These are phyloP conservation scores for Akanthomyces uredinophilus DNA, from an alignment of 2,329 filamentous ascomycete genomes.

Conservation along the genomic window DNA sequence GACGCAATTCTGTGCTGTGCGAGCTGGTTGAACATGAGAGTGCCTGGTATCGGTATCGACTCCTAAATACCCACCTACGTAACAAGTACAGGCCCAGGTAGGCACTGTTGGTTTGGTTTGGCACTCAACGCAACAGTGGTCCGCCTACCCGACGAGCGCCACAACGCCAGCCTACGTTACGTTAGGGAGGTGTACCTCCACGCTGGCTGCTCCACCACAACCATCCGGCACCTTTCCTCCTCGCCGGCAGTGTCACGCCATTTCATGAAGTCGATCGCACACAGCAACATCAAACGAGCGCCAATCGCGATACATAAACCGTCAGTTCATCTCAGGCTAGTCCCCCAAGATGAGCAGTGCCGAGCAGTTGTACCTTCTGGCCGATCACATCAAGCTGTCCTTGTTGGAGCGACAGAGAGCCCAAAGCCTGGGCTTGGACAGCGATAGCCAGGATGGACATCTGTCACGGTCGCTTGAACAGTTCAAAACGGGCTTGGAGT, in stretches of 20 bases:
- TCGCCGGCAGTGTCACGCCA: not conserved
- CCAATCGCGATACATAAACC: not conserved
- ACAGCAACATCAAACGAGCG: not conserved
- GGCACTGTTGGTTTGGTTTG: too few species aligned
- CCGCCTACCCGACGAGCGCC: too few species aligned
- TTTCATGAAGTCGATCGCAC: not conserved
- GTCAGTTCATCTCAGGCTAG: not conserved
- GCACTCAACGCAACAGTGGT: too few species aligned
- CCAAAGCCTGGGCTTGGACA: slow-evolving; percentile 71
- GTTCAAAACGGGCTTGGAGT: slow-evolving; percentile 72
- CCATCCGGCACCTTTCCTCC: not conserved
- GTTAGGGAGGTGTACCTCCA: not conserved
- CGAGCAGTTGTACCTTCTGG: slow-evolving; percentile 82
- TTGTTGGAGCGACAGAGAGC: slow-evolving; percentile 87
- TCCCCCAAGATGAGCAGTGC: slow-evolving; percentile 33
- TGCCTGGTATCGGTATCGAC: too few species aligned
- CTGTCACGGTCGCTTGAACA: slow-evolving; percentile 86
- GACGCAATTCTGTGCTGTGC: too few species aligned
- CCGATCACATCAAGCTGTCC: slow-evolving; percentile 95
- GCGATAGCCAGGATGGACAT: slow-evolving; percentile 78
- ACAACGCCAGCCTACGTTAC: too few species aligned
- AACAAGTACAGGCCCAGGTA: too few species aligned
- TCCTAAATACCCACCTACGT: too few species aligned
- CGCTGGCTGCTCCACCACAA: not conserved
- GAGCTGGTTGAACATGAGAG: too few species aligned